Base-by-base conservation (phyloP, 345 rosid genomes). In the Eucalyptus pauciflora region DNA sequence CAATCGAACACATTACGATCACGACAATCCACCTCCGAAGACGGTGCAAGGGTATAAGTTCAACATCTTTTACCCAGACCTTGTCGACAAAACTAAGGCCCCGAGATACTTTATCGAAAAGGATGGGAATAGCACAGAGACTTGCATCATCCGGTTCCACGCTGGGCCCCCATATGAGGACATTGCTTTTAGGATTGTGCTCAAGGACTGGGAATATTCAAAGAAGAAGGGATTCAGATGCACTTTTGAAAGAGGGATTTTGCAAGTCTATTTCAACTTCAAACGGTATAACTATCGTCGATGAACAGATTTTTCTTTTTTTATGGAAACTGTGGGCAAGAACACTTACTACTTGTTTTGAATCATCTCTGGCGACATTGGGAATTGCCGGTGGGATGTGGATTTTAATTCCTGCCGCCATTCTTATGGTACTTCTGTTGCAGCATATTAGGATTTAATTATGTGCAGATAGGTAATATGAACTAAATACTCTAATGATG, bases 151-250 rank as follows among this genome's bases (percentile, higher is more conserved):
- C 86, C 89, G 97, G 91, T 95, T 97, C 91, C 97, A 95, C 87
- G 99, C 99, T 14, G 99, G 99, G 49, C 98, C 98, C 27, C 98
- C 99, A 25, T 96, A 97, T 31, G 99, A 96, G 92, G 99, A 96
- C 90, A 95, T 95, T 86, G 99, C 98, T 31, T 96, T 96, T 90
- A 91, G 93, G 80, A 94, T 97, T 79, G 99, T 97, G 58, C 95
- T 95, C 92, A 96, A 95, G 88, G 62, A 56, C 0, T 56, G 62
- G 62, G 62, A 56, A 56, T 56, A 25, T 56, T 56, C 62, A 24
- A 9, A 25, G 13, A 56, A 56, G 62, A 56, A 24, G 62, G 62
- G 29, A 24, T 56, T 56, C 29, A 24, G 62, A 56, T 56, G 62
- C 62, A 56, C 62, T 56, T 56, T 56, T 24, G 62, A 24, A 56